phyloP scores from a whole-genome alignment of 164 flowering plant genomes.

The Nymphaea colorata region DNA sequence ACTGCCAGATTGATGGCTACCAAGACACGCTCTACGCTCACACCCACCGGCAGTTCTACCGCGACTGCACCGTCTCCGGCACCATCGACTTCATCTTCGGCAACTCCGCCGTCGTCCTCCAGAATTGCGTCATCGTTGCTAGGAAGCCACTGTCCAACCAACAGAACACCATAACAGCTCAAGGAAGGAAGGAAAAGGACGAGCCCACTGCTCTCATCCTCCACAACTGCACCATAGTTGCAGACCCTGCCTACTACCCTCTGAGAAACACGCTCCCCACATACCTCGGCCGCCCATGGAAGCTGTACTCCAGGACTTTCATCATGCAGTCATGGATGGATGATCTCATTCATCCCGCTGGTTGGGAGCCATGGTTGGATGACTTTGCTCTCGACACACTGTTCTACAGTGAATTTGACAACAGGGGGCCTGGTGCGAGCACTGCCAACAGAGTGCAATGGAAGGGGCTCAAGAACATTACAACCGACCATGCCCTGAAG shows the following conservation, averaged over 20 bases:
- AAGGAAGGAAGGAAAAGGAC: slow-evolving; percentile 27
- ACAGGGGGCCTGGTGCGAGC: slow-evolving; percentile 42
- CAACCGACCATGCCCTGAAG: slow-evolving; percentile 2
- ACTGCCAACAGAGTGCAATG: slow-evolving; percentile 30
- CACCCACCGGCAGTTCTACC: slow-evolving; percentile 62
- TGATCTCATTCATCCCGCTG: slow-evolving; percentile 29
- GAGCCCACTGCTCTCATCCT: slow-evolving; percentile 30
- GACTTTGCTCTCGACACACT: slow-evolving; percentile 22
- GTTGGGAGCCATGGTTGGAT: slow-evolving; percentile 49
- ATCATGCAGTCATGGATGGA: slow-evolving; percentile 37
- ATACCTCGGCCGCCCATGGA: slow-evolving; percentile 63
- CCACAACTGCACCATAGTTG: slow-evolving; percentile 41
- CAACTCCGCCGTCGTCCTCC: slow-evolving; percentile 49
- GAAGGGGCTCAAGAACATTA: slow-evolving; percentile 26
- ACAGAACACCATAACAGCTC: slow-evolving; percentile 41
- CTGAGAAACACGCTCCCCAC: slow-evolving; percentile 13
- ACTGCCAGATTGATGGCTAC: slow-evolving; percentile 60
- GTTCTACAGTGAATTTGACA: slow-evolving; percentile 31
- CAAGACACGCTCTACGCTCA: slow-evolving; percentile 69
- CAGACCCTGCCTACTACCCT: slow-evolving; percentile 10
- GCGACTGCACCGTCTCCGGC: slow-evolving; percentile 67
- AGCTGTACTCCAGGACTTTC: slow-evolving; percentile 32
- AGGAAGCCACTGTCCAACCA: slow-evolving; percentile 42
- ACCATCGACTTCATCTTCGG: slow-evolving; percentile 80
- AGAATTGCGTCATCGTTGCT: slow-evolving; percentile 48